phyloP scores from a whole-genome alignment of 2,329 filamentous ascomycete species.

The Claviceps monticola region DNA sequence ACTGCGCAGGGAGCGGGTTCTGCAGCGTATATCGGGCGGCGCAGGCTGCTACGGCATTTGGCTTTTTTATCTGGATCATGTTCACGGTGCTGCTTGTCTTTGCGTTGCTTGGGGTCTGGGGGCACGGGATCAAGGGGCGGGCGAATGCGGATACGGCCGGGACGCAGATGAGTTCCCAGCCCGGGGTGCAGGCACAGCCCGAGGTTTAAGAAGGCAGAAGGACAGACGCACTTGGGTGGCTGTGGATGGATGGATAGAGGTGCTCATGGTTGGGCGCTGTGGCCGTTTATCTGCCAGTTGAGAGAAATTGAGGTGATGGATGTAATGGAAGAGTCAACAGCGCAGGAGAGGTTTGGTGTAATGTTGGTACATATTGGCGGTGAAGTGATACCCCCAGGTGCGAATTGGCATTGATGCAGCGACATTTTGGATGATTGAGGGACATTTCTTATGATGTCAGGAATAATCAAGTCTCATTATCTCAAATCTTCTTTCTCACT shows the following conservation, averaged over 20 bases:
- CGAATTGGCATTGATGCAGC: background rate
- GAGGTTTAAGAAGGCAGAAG: background rate
- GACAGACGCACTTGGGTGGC: background rate
- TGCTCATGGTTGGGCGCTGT: background rate
- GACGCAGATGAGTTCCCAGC: constrained; percentile 7
- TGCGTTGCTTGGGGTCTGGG: constrained; percentile 30
- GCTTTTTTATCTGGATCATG: constrained; percentile 47
- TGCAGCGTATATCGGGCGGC: constrained; percentile 36
- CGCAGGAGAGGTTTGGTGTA: background rate
- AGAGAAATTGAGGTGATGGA: background rate
- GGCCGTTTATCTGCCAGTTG: background rate
- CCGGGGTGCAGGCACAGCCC: constrained; percentile 6
- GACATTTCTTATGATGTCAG: background rate
- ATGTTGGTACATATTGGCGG: background rate
- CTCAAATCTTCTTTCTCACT: too few relatives aligned
- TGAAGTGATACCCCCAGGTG: constrained; percentile 4
- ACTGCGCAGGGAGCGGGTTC: constrained; percentile 34
- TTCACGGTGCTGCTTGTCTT: constrained; percentile 34
- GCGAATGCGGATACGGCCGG: constrained; percentile 16
- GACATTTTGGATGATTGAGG: background rate
- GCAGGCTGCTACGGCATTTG: constrained; percentile 53
- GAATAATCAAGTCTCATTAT: too few relatives aligned
- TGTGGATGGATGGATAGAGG: background rate
- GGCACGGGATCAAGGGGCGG: constrained; percentile 10
- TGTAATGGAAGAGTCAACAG: background rate